Evolutionary conservation across 352 stramenopile species (phyloP), one percentile per base, ranked within the genome.

Genomic region (Phytophthora rubi): DNA sequence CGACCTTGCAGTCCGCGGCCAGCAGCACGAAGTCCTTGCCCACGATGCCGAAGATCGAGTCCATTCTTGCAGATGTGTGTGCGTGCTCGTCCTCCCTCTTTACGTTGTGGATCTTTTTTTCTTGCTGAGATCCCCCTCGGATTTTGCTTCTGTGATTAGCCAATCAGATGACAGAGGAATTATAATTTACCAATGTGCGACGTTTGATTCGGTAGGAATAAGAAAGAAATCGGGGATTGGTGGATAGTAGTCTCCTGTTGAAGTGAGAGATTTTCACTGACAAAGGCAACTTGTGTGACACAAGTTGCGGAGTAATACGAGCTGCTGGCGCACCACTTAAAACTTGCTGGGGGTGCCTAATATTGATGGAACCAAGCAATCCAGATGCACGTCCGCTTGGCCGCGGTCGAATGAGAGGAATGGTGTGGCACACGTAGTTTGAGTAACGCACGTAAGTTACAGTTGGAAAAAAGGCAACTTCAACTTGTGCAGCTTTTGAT

Each of bases 1-100:
- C 92, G 37, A 96, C 90, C 70, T 97, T 97, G 64, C 85, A 89
- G 80, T 98, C 92, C 15, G 92, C 92, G 6, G 88, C 92, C 54
- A 98, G 76, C 65, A 98, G 82, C 72, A 97, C 92, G 74, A 97
- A 98, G 69, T 96, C 90, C 73, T 97, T 97, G 57, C 90, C 90
- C 44, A 97, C 90, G 76, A 97, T 86, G 57, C 90, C 90, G 69
- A 97, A 96, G 67, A 94, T 83, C 70, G 88, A 95, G 72, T 97
- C 90, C 78, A 93, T 97, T 79, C 35, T 53, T 16, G 48, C 65
- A 26, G 28, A n/a, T 71, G 42, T 48, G 13, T 28, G 7, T 45
- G 37, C n/a, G 37, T 6, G 37, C 39, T 47, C 33, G 69, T 72
- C 12, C 53, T 75, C 61, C 64, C 62, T 63, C 52, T 75, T 72